Base-by-base conservation (phyloP, 2,329 filamentous ascomycete genomes). In the Monosporascus sp. region DNA sequence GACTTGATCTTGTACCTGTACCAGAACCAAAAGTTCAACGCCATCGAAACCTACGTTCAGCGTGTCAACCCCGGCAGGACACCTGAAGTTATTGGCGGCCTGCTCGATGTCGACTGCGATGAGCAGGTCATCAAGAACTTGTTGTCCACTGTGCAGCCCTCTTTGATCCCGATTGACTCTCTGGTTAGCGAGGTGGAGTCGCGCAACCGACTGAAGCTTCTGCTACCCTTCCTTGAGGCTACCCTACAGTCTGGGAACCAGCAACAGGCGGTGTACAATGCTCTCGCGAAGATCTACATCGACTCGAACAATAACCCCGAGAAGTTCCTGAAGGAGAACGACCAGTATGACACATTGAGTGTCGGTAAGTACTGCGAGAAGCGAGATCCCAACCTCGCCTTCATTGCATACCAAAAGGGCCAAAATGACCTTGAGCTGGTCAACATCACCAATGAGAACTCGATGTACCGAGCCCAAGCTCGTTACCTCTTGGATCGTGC, bases 351-450 rank as follows among this genome's bases (percentile, higher is more conserved):
- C 68, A 91, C 94, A 3, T 78, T 97, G 41, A 84, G 80, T 24
- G 90, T 99, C 52, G 94, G 94, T 70, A 97, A 96, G 75, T 99
- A 99, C 78, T 99, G 93, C 70, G 93, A 97, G 78, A 97, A 97
- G 82, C 88, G 94, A 37, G 94, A 99, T 65, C 94, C 94, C 58
- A 96, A 96, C 70, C 78, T 99, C 52, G 93, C 91, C 3, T 96
- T 89, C 73, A 96, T 97, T 68, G 89, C 91, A 57, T 99, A 97
- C 72, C 83, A 86, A 64, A 99, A 99, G 79, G 94, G 94, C 20
- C 90, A 97, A 73, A 99, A 99, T 61, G 94, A 99, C 66, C 76
- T 99, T 35, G 95, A 99, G 74, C 82, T 99, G 53, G 93, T 99
- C 73, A 94, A 89, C 72, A 93, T 99, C 67, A 97, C 94, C 67